Evolutionary conservation across 2,329 filamentous ascomycete genomes (phyloP), one percentile per base, ranked within the genome.

Genomic region (Claviceps cyperi): DNA sequence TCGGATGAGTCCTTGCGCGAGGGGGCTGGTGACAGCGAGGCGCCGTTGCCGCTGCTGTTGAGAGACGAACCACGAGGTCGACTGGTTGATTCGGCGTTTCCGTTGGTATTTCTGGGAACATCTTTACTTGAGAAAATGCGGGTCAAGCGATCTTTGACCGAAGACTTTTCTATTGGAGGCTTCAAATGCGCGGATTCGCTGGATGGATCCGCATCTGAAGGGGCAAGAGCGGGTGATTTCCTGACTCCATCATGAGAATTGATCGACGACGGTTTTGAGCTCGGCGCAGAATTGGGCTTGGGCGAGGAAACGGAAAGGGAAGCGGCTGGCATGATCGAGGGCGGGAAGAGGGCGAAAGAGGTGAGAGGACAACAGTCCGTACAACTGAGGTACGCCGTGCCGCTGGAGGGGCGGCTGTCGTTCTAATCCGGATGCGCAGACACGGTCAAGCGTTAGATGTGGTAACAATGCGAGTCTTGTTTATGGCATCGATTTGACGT

Each of bases 71-170:
- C 61, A 41, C 68, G 63, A 40, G 64, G 56, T 48, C 67, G 66
- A 51, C 60, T 57, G 43, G 61, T 54, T 14, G 56, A 48, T 22
- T 68, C 65, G 53, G 61, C 54, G 50, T 64, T 66, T 43, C 65
- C 63, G 38, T 66, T 56, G 49, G 62, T 61, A 35, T 48, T 50
- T 50, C 63, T 66, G 40, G 63, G 57, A 19, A 69, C 60, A 49
- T 80, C 78, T 60, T 76, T 80, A 55, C 70, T 73, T 49, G 74
- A 79, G 65, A 83, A 83, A 74, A 83, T 83, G 68, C 79, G 75
- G 40, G 78, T 77, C 51, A 83, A 62, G 45, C 78, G 75, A 60
- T 80, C 78, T 62, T 81, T 83, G 65, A 83, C 78, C 14, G 77
- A 79, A 2, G 73, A 63, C 62, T 77, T 80, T 58, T 81, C 77